Evolutionary conservation across 331 rosid species (phyloP), one percentile per base, ranked within the genome.

Genomic region (Pyracantha coccinea): DNA sequence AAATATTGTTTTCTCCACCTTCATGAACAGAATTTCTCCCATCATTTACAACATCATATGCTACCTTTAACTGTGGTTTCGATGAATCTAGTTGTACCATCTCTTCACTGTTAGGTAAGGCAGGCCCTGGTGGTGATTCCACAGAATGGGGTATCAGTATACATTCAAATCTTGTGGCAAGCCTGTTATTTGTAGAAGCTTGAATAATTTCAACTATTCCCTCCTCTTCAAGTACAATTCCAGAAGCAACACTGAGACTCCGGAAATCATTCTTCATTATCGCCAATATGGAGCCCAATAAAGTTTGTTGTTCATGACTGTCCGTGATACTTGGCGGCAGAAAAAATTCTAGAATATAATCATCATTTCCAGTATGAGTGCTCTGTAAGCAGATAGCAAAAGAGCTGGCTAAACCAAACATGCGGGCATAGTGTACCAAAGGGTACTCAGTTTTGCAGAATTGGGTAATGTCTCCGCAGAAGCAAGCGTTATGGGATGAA

Each of bases 381-480:
- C 98, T 95, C 73, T 82, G 88, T 75, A 92, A 86, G 78, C 99
- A 95, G 81, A 95, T 81, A 13, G 99, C 80, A 81, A 95, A 95
- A 79, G 85, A 86, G 85, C 96, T 85, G 68, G 90, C 81, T 76
- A 95, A 84, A 68, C 84, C 88, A 74, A 95, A 95, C 97, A 95
- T 86, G 74, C 89, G 99, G 31, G 99, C 90, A 20, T 95, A 95
- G 81, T 95, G 99, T 50, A 86, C 98, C 79, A 95, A 88, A 20
- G 99, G 98, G 83, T 95, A 95, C 74, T 95, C 94, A 61, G 67
- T 85, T 84, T 95, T 95, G 91, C 90, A 76, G 85, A 95, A 95
- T 47, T 69, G 92, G 57, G 93, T 86, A 76, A 95, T 85, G 82
- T 90, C 88, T 54, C 85, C 53, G 31, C 91, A 88, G 86, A 89